Base-by-base conservation (phyloP, 1,284 basidiomycete species). In the Apiotrichum veenhuisii region DNA sequence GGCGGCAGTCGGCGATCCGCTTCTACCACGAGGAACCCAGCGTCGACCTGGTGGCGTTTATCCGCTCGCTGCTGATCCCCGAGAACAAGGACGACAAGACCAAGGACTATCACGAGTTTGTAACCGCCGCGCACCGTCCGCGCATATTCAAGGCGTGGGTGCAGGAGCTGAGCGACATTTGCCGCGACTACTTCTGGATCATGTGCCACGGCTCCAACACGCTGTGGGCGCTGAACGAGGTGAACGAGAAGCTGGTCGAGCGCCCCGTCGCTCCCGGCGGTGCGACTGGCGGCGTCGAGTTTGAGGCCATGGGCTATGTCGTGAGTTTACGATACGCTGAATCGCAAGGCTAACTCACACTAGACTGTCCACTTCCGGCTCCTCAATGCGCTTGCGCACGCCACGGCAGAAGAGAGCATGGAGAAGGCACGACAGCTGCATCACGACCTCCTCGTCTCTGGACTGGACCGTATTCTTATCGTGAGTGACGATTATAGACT, bases 241-340 rank as follows among this genome's bases (percentile, higher is more conserved):
- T 90, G 0, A 88, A 97, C 67, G 87, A 91, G 70, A 83, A 80
- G 2, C 84, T 84, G 54, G 90, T 94, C 5, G 91, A 93, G 76
- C 88, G 87, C 66, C 96, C 95, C 4, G 84, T 90, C 37, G 95
- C 96, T 3, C 95, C 96, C 0, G 91, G 92, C 9, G 95, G 95
- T 9, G 97, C 98, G 85, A 98, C 96, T 0, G 96, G 95, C 10
- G 95, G 96, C 12, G 96, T 98, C 12, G 95, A 98, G 73, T 94
- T 88, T 71, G 95, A 98, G 76, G 95, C 95, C 0, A 96, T 98
- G 87, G 83, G 83, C 17, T 98, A 98, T 74, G 85, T 95, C 66
- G 92, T 94, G 70, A 66, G 87, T 79, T 38, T 12, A 33, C 7
- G 5, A 4, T 12, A 5, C 1, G 2, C 22, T 1, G 20, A 23